Evolutionary conservation across 2,329 filamentous ascomycete species (phyloP), one percentile per base, ranked within the genome.

Genomic region (Xylariaceae sp.): DNA sequence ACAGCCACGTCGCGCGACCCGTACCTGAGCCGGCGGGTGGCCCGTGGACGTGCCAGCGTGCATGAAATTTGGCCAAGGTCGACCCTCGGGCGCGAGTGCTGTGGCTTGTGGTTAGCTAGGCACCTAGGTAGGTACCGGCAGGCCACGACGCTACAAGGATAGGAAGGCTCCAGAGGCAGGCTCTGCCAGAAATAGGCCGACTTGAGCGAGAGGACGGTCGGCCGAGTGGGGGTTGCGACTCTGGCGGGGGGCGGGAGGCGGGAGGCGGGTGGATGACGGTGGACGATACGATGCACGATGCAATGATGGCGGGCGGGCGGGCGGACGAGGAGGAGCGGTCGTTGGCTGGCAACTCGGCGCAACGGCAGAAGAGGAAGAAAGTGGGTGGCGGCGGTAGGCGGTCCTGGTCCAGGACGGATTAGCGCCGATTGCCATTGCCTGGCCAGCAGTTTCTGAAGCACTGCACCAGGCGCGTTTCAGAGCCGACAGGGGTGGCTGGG

Each of bases 401-500:
- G n/a, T 26, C 12, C 6, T 26, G 21, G 8, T 23, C 8, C 21
- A 23, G 8, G 8, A 8, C 8, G 21, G 21, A 23, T 23, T 23
- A 23, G 21, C 21, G 21, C 21, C 21, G 21, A 23, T n/a, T 8
- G 32, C 15, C 22, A 32, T 19, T 28, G 12, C 10, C 12, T 56
- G 44, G 48, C 47, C 52, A 58, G 53, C 45, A 57, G 52, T 54
- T 54, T 64, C 62, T 67, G 63, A 68, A 57, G 66, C 63, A 66
- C 37, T 63, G 63, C 63, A 52, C 61, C 65, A 67, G 63, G 59
- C 59, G 53, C 50, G 67, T 70, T 70, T 70, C 67, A 68, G 42
- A 49, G 5, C 12, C 14, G 27, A 17, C 27, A n/a, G 12, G 24
- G 24, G 24, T 11, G 15, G n/a, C 6, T 26, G n/a, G n/a, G n/a